A percentile compares a stretch with the other conserved stretches of the same genome.
Conservation (phyloP, 2,329 filamentous ascomycete species). For the Botrytis porri region DNA sequence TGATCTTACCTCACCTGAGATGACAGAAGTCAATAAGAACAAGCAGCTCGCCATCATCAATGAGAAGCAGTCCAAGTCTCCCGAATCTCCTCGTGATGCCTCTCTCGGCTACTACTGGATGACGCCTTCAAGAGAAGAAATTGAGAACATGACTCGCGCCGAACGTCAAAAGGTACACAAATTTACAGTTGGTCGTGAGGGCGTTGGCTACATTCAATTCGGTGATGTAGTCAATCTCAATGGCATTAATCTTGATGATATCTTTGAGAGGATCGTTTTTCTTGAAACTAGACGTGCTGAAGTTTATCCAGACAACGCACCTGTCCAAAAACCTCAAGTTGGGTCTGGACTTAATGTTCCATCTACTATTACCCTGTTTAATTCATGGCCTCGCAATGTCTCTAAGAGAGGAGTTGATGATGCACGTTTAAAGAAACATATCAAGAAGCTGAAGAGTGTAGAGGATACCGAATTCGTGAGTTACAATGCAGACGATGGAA, state of each 20-base stretch:
- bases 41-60: conserved; percentile 77
- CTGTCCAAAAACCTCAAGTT: conserved; percentile 73
- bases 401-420: conserved; percentile 61
- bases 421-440: conserved; percentile 74
- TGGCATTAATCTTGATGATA: conserved; percentile 72
- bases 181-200: conserved; percentile 79
- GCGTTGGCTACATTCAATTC: conserved; percentile 80
- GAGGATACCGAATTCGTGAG: conserved; percentile 75
- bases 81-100: conserved; percentile 16
- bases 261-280: conserved; percentile 73
- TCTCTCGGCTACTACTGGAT: conserved; percentile 79
- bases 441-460: conserved; percentile 76
- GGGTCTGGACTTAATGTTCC: conserved; percentile 92
- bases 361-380: conserved; percentile 80
- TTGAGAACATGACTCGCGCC: conserved; percentile 75
- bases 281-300: conserved; percentile 78
- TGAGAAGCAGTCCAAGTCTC: conserved; percentile 55
- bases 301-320: conserved; percentile 64
- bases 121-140: conserved; percentile 69
- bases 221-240: conserved; percentile 79
- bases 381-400: conserved; percentile 81
- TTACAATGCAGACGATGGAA: conserved; percentile 75
- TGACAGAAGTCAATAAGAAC: conserved; percentile 62
- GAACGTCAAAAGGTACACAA: conserved; percentile 71
- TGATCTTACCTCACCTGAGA: conserved; percentile 56